phyloP scores from a whole-genome alignment of 805 yeast genomes.

The Candida hispaniensis region DNA sequence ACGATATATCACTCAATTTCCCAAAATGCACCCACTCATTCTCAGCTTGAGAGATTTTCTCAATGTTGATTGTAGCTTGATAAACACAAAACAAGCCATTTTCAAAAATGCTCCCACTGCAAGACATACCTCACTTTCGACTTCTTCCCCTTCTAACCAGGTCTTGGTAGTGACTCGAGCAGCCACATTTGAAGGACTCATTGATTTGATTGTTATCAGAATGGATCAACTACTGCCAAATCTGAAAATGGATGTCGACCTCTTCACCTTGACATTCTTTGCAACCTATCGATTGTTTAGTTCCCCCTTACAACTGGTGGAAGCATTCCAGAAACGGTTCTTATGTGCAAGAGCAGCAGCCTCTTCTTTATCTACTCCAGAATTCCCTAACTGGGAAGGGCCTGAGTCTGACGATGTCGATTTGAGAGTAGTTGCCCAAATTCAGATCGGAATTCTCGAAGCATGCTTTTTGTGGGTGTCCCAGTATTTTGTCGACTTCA shows the following conservation, averaged over 20 bases:
- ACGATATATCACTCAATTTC: conserved; percentile 26
- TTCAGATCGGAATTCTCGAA: conserved; percentile 73
- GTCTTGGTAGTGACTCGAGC: conserved; percentile 44
- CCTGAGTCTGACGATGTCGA: conserved; percentile 37
- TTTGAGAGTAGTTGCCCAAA: conserved; percentile 58
- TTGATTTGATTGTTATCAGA: conserved; percentile 70
- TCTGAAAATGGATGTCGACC: conserved; percentile 51
- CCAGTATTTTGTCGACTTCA: conserved; percentile 65
- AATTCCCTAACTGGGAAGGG: conserved; percentile 25
- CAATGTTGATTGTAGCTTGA: conserved; percentile 47
- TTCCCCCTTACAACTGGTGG: conserved; percentile 43
- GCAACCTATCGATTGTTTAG: conserved; percentile 60
- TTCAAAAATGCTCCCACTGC: conserved; percentile 46
- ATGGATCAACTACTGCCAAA: conserved; percentile 42
- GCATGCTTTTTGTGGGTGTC: conserved; percentile 59
- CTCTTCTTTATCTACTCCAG: conserved; percentile 33
- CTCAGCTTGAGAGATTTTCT: conserved; percentile 52
- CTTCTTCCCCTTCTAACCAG: neutral
- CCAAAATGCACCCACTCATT: conserved; percentile 39
- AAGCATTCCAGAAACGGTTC: conserved; percentile 45
- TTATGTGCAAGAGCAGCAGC: conserved; percentile 56
- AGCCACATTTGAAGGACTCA: conserved; percentile 62
- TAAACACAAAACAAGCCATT: conserved; percentile 46
- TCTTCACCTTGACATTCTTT: conserved; percentile 56
- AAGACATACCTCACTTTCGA: conserved; percentile 33